Base-by-base conservation (phyloP, 768 basidiomycete genomes). In the Serendipita sp. region DNA sequence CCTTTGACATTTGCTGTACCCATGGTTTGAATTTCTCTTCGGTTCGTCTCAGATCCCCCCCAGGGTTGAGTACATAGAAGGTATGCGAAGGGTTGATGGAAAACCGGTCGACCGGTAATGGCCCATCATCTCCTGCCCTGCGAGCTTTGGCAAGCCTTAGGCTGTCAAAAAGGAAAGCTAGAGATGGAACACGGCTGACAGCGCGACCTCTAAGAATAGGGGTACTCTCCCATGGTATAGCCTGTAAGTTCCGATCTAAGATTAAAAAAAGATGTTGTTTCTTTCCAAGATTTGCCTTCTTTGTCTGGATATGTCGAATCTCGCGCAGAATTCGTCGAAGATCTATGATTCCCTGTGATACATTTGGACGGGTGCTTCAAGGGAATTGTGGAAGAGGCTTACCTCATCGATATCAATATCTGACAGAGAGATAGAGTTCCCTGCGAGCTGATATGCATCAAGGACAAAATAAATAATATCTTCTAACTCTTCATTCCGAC, bases 161-260 rank as follows among this genome's bases (percentile, higher is more conserved):
- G 32, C 94, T 81, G 72, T 99, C 96, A 28, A 88, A 74, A 18
- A 99, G 76, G 78, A 97, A 97, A 65, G 89, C 82, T 45, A 93
- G 72, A 41, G 87, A 90, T 1, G 96, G 96, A 67, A 97, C 85
- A n/a, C 96, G 86, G 71, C 90, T 93, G 71, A 97, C 81, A 63
- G 92, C 89, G 58, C 86, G 79, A 7, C 88, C 90, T 46, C 90
- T 80, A 10, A 98, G 75, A 46, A 86, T 81, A 0, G 95, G 93
- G 13, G 97, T 83, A 30, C 88, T 94, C 74, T 98, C 96, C 95
- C 95, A 98, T 1, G 96, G 94, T 64, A 98, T 79, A 0, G 84
- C 83, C 70, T 93, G 90, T 10, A 94, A 76, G 66, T 89, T 85
- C 74, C 89, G 90, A 74, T 97, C 96, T 58, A 98, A 79, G 18